Evolutionary conservation across 192 early-diverging fungal species (phyloP), one percentile per base, ranked within the genome.

Genomic region (Coemansia sp.): DNA sequence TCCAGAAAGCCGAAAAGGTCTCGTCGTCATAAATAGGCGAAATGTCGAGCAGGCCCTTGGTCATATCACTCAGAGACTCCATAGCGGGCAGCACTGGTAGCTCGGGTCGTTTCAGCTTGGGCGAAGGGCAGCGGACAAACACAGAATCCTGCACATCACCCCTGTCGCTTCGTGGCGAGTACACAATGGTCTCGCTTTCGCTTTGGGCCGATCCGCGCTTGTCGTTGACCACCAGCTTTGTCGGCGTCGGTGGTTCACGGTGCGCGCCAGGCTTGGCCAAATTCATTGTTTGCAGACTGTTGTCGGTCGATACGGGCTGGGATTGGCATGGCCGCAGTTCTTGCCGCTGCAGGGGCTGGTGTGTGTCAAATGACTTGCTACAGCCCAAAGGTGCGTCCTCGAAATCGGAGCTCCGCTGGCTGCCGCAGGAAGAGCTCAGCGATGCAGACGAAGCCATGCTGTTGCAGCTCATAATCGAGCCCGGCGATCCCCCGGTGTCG

Each of bases 131-230:
- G n/a, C 50, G 48, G 20, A 32, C 53, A 21, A 50, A 55, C 12
- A 47, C 48, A 34, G 47, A 32, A 12, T 30, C 26, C 28, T 29
- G 22, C 12, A 22, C 36, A 22, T 43, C 34, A n/a, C 1, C 11
- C 22, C 32, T 31, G 53, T 57, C 50, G 39, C 38, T 60, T 27
- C 60, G 55, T 5, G 70, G 70, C 52, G 70, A 74, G 28, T 46
- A 69, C 22, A 75, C 58, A 47, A 75, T 67, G 1, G 72, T 75
- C 22, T 75, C 72, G 55, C 72, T 47, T 39, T 75, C 66, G 58
- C 72, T 75, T 44, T 65, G 72, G 17, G 66, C 54, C 12, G 72
- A 75, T 41, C 54, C 72, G 40, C 72, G 72, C 66, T 75, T 75
- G 34, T 64, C 65, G 49, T 36, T 67, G 6, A 49, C 20, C 9